Base-by-base conservation (phyloP, 305 asterid genomes). In the Petunia hybrid region DNA sequence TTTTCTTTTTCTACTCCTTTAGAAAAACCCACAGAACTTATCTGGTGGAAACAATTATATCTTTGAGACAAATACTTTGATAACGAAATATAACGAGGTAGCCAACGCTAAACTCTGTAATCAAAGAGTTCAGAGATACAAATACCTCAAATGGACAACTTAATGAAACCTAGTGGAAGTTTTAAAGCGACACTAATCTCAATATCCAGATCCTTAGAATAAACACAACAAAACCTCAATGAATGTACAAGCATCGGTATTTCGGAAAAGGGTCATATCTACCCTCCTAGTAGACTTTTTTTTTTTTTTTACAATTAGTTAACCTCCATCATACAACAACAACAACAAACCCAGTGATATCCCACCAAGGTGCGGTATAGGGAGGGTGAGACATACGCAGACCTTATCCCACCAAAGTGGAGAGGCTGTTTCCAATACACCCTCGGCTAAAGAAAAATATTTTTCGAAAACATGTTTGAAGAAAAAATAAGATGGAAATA, bases 71-170 rank as follows among this genome's bases (percentile, higher is more conserved):
- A 14, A 53, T 38, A 74, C 39, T 74, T 35, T 13, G 79, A n/a
- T 51, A 71, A 51, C 55, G 79, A 55, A 74, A 74, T 9, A 1
- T 36, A 12, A 63, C 31, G 31, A 22, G 12, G 38, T 38, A 64
- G 70, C 7, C 70, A 64, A 64, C 51, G 38, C 65, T 45, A 74
- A 53, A 51, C 65, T 55, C 8, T 74, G 9, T 38, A 53, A 74
- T 74, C 65, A 74, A 53, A 74, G 63, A 74, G 79, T 22, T 22
- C 38, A 70, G 60, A 70, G 77, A 70, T 43, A 70, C 22, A 59
- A 45, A 3, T 22, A 70, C 14, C 46, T 22, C 40, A 74, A 74
- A 74, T 53, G 79, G n/a, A 39, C 79, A 74, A 74, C 51, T 48
- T 48, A 55, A 53, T n/a, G n/a, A 7, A 53, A 55, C 55, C 39